These are phyloP conservation scores for Amanita rubescens DNA, from an alignment of 768 basidiomycete genomes.

Conservation along the genomic window DNA sequence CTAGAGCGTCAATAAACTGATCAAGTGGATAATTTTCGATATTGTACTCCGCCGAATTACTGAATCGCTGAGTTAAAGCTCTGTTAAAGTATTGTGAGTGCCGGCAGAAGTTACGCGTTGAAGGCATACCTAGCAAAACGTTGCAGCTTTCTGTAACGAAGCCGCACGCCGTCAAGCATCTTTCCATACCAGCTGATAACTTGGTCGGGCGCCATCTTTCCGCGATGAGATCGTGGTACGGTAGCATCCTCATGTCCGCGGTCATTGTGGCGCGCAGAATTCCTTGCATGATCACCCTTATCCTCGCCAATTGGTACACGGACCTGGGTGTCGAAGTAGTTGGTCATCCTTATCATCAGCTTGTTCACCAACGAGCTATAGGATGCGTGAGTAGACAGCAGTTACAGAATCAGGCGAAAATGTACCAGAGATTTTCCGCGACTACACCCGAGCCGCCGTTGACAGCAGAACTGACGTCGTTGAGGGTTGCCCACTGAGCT, in stretches of 20 bases:
- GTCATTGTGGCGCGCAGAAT: slow-evolving; percentile 12
- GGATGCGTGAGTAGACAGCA: slow-evolving; percentile 3
- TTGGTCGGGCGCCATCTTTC: slow-evolving; percentile 75
- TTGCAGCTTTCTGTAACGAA: slow-evolving; percentile 90
- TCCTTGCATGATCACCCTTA: slow-evolving; percentile 16
- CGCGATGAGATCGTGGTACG: slow-evolving; percentile 17
- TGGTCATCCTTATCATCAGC: slow-evolving; percentile 85
- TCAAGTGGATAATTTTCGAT: slow-evolving; percentile 70
- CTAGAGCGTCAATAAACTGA: slow-evolving; percentile 70
- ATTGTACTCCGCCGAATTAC: slow-evolving; percentile 88
- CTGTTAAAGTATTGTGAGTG: slow-evolving; percentile 24
- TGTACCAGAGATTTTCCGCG: slow-evolving; percentile 92
- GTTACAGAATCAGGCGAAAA: slow-evolving; percentile 4
- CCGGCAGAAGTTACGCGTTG: background rate
- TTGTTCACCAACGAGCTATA: slow-evolving; percentile 87
- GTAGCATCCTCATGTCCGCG: slow-evolving; percentile 14
- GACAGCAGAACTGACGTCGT: slow-evolving; percentile 84
- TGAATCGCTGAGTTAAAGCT: slow-evolving; percentile 77
- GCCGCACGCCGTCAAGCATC: slow-evolving; percentile 84
- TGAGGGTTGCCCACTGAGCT: slow-evolving; percentile 92
- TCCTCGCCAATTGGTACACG: slow-evolving; percentile 55
- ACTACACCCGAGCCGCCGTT: slow-evolving; percentile 84
- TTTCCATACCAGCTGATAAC: slow-evolving; percentile 87
- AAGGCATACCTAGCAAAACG: slow-evolving; percentile 78
- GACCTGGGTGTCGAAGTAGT: slow-evolving; percentile 93